These are phyloP conservation scores for Neonectria faginata DNA, from an alignment of 2,329 filamentous ascomycete genomes.

Conservation along the genomic window DNA sequence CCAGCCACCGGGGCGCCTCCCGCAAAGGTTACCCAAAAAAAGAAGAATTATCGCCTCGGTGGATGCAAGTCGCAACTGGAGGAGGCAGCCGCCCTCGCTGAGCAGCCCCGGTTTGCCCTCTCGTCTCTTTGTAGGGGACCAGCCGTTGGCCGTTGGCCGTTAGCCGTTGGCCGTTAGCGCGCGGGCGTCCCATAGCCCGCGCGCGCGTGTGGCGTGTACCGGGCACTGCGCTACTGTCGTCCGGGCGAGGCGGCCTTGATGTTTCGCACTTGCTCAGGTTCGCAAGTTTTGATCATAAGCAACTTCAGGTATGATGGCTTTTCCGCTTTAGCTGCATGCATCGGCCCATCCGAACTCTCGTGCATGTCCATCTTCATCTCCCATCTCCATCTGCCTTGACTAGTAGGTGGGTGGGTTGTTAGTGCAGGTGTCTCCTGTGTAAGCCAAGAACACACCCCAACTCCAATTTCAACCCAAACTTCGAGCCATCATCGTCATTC, in stretches of 20 bases:
- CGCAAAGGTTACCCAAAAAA: constrained; percentile 16
- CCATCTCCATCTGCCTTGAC: neutral
- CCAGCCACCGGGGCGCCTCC: constrained; percentile 13
- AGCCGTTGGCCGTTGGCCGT: constrained; percentile 9
- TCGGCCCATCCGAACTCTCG: neutral
- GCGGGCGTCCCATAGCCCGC: constrained; percentile 20
- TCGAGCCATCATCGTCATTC: neutral
- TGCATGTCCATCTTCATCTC: neutral
- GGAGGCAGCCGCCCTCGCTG: neutral
- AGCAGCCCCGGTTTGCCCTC: constrained; percentile 1
- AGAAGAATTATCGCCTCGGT: neutral
- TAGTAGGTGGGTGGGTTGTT: no score
- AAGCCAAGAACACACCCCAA: constrained; percentile 1
- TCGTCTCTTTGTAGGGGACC: neutral
- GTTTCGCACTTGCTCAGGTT: neutral
- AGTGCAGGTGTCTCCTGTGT: no score
- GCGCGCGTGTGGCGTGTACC: constrained; percentile 27
- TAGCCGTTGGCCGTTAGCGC: constrained; percentile 18
- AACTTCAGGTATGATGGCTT: neutral
- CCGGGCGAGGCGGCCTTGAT: constrained; percentile 3
- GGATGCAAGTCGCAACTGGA: neutral
- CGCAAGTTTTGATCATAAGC: neutral
- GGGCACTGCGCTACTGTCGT: constrained; percentile 10
- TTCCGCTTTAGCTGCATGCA: neutral
- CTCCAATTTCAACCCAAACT: constrained; percentile 6